Evolutionary conservation across 2,329 filamentous ascomycete species (phyloP), one percentile per base, ranked within the genome.

Genomic region (Penicillium sp.): DNA sequence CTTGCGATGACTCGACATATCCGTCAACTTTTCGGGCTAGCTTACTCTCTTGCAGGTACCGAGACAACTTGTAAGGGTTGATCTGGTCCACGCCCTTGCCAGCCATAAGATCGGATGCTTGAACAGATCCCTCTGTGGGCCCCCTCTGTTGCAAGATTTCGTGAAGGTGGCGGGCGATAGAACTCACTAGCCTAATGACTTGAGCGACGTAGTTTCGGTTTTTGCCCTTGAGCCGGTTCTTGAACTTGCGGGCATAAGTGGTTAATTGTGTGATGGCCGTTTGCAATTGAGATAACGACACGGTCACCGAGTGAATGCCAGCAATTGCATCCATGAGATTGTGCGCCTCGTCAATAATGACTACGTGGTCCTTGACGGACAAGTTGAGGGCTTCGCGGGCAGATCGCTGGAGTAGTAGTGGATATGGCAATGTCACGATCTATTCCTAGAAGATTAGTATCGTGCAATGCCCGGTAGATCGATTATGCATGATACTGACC

Each of bases 341-440:
- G 73, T 99, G 95, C 0, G 95, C 95, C 79, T 99, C 95, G 66
- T 99, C 95, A 50, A 99, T 91, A 27, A 99, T 90, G n/a, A 99
- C 87, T 0, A 99, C 82, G 69, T 96, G 95, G 5, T 88, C 87
- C 67, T 96, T 92, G 9, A 99, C 77, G 24, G 89, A 94, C 44
- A 99, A 87, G 0, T 90, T 89, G 0, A 99, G 82, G 0, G 95
- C 92, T 60, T 98, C 93, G 50, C 95, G 83, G 0, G 95, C 93
- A 4, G 87, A 90, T 68, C 88, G 90, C 70, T 98, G 95, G 3
- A 99, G 80, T 0, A 99, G 82, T 6, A 99, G 77, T 1, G 94
- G 94, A 71, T 99, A 99, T 0, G 95, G 95, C 18, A 99, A 79
- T 0, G 94, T 96, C 27, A 99, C 84, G 54, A 99, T 92, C 81